A percentile compares a stretch with the other conserved stretches of the same genome.
phyloP scores from a whole-genome alignment of 768 basidiomycete species.

The Boletellus emodensis region DNA sequence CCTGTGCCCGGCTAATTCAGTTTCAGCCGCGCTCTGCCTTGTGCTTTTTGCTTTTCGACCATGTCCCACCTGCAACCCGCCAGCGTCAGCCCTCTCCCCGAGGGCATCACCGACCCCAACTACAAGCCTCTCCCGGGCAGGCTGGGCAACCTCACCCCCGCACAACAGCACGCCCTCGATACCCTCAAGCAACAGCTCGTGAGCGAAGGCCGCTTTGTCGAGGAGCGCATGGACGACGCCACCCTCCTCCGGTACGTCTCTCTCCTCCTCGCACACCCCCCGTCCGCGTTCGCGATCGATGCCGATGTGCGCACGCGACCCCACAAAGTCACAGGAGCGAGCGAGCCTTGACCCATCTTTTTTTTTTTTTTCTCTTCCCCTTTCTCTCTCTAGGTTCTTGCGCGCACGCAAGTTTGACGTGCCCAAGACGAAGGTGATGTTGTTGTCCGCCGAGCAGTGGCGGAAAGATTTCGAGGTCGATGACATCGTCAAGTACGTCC shows the following conservation, averaged over 20 bases:
- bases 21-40: constrained; percentile 5
- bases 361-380: neutral
- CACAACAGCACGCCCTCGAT: constrained; percentile 63
- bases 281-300: constrained; percentile 4
- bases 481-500: constrained; percentile 59
- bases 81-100: constrained; percentile 53
- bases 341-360: neutral
- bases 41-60: constrained; percentile 8
- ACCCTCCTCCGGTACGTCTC: constrained; percentile 56
- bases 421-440: constrained; percentile 76
- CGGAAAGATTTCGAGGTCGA: constrained; percentile 81
- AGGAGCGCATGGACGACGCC: constrained; percentile 67
- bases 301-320: constrained; percentile 8
- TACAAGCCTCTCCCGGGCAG: constrained; percentile 69
- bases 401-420: constrained; percentile 93
- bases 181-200: constrained; percentile 63
- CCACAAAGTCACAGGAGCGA: no score
- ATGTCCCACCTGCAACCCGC: constrained; percentile 36
- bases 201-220: constrained; percentile 56
- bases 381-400: constrained; percentile 60
- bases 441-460: constrained; percentile 82
- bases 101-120: constrained; percentile 58
- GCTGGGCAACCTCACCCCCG: constrained; percentile 68
- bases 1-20: constrained; percentile 9
- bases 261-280: neutral